These are phyloP conservation scores for Colletotrichum liriopes DNA, from an alignment of 2,329 filamentous ascomycete species.

Conservation along the genomic window DNA sequence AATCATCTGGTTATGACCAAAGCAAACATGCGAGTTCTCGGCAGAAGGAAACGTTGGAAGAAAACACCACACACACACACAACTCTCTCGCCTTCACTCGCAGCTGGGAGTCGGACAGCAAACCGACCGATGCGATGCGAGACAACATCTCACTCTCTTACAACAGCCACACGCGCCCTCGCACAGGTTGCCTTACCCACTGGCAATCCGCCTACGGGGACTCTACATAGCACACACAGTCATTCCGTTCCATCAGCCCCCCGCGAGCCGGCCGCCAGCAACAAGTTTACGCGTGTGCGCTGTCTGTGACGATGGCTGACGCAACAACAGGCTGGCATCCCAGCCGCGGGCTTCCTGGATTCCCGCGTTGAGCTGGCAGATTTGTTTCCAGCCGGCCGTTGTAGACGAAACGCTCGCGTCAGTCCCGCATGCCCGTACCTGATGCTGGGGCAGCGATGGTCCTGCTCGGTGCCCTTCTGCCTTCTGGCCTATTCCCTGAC, in stretches of 20 bases:
- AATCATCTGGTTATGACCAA: slow-evolving; percentile 6
- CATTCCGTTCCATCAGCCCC: slow-evolving; percentile 2
- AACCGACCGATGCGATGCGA: not conserved
- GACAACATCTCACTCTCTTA: slow-evolving; percentile 8
- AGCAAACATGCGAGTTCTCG: slow-evolving; percentile 22
- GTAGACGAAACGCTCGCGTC: slow-evolving; percentile 25
- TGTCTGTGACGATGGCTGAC: slow-evolving; percentile 30
- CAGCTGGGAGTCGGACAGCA: not conserved
- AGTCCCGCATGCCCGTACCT: not conserved
- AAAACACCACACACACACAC: not conserved
- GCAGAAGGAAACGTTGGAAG: slow-evolving; percentile 15
- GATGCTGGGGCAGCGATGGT: slow-evolving; percentile 5
- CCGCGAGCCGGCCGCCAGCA: not conserved
- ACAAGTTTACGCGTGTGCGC: not conserved
- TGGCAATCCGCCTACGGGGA: no score
- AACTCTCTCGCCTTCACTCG: not conserved
- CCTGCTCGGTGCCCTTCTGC: not conserved
- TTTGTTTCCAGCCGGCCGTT: slow-evolving; percentile 6
- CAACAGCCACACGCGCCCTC: not conserved
- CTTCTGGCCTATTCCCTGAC: slow-evolving; percentile 35
- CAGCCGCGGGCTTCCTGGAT: slow-evolving; percentile 2
- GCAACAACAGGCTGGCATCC: slow-evolving; percentile 31
- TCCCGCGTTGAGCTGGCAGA: not conserved
- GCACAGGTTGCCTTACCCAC: slow-evolving; percentile 11
- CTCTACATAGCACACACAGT: not conserved